Percentiles rank a stretch among this genome's conserved stretches.
These are phyloP conservation scores for Populus tomentosa DNA, from an alignment of 441 rosid genomes.

Conservation along the genomic window DNA sequence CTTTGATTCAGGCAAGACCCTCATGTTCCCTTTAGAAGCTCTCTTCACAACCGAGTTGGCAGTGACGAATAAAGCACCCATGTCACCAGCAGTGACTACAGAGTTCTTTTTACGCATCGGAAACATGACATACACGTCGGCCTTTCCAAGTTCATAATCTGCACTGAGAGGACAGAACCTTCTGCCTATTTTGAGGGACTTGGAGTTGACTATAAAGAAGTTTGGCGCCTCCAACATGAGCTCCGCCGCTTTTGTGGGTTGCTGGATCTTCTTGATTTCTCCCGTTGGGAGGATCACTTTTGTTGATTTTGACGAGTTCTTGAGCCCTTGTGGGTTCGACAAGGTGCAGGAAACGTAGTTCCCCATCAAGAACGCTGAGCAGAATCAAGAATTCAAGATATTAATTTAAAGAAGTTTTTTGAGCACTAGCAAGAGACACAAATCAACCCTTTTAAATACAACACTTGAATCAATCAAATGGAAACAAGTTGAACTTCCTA, in stretches of 20 bases:
- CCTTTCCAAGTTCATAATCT: conserved; percentile 53
- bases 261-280: conserved; percentile 39
- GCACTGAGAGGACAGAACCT: conserved; percentile 59
- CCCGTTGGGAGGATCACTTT: conserved; percentile 62
- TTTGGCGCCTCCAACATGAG: conserved; percentile 75
- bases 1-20: conserved; percentile 36
- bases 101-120: conserved; percentile 64
- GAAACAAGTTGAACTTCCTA: neutral
- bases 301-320: conserved; percentile 25
- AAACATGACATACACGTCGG: conserved; percentile 51
- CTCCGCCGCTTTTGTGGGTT: conserved; percentile 69
- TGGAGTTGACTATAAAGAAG: conserved; percentile 56
- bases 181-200: conserved; percentile 49
- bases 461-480: neutral
- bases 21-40: conserved; percentile 20
- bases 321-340: conserved; percentile 23
- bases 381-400: neutral
- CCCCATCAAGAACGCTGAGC: conserved; percentile 40
- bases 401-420: neutral
- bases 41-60: conserved; percentile 35
- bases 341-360: conserved; percentile 55
- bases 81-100: conserved; percentile 45
- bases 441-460: neutral
- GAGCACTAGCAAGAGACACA: neutral
- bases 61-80: conserved; percentile 46